Evolutionary conservation across 192 early-diverging fungal genomes (phyloP).

Genomic region (Coemansia sp.): DNA sequence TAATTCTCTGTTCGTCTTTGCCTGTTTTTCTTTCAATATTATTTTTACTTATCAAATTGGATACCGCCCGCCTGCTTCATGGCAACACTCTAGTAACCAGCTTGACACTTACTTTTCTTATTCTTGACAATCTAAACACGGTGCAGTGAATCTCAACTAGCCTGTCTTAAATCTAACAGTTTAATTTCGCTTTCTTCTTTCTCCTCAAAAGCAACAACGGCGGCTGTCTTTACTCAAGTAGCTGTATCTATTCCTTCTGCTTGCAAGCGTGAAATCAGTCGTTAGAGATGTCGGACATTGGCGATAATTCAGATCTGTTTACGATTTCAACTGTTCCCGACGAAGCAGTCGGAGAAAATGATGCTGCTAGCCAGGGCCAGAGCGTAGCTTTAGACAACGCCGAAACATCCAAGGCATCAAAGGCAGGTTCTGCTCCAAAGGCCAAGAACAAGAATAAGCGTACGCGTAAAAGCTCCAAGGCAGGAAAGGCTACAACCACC

Average conservation of each 20-base stretch:
- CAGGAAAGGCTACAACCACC: conserved; percentile 8
- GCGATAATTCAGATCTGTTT: background rate
- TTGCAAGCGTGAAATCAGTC: background rate
- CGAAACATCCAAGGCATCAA: conserved; percentile 1
- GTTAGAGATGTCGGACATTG: conserved; percentile 19
- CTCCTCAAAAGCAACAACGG: background rate
- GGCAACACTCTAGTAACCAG: no score
- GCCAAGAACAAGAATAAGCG: conserved; percentile 27
- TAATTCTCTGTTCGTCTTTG: no score
- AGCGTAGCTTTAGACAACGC: background rate
- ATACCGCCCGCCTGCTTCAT: no score
- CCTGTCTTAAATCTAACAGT: background rate
- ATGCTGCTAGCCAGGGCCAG: background rate
- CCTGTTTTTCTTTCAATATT: no score
- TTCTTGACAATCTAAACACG: background rate
- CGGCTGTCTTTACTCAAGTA: background rate
- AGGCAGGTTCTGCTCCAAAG: conserved; percentile 1
- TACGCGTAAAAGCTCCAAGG: conserved; percentile 18
- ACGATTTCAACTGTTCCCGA: conserved; percentile 12
- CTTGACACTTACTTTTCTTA: no score
- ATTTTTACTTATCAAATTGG: no score
- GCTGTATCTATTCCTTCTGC: background rate
- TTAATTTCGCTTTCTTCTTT: background rate
- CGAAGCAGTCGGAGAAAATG: background rate
- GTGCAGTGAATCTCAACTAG: background rate